phyloP scores from a whole-genome alignment of 163 green algal species.

The Prototheca wickerhamii region DNA sequence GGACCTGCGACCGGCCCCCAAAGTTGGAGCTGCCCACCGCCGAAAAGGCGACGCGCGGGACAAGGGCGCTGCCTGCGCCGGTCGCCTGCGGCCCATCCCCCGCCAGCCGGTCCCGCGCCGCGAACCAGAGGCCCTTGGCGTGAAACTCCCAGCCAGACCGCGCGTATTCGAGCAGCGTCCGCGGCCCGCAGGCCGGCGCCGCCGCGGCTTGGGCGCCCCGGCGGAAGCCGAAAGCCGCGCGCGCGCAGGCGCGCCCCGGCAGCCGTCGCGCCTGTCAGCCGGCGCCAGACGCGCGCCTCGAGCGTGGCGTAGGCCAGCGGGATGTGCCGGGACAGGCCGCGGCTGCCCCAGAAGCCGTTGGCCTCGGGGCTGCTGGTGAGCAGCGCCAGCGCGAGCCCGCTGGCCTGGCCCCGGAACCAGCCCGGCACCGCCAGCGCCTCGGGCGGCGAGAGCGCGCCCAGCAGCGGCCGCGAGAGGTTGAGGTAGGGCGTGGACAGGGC shows the following conservation, averaged over 20 bases:
- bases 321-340: conserved; percentile 25
- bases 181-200: not conserved
- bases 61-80: not conserved
- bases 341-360: conserved; percentile 27
- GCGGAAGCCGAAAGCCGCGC: not conserved
- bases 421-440: not conserved
- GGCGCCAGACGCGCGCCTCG: conserved; percentile 24
- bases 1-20: conserved; percentile 16
- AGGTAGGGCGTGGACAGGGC: conserved; percentile 28
- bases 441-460: conserved; percentile 7
- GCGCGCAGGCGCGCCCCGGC: not conserved
- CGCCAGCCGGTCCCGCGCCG: not conserved
- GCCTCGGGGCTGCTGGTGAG: conserved; percentile 21
- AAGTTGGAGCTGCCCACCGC: conserved; percentile 27
- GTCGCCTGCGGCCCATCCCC: not conserved
- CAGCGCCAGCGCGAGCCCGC: conserved; percentile 14
- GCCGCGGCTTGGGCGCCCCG: no score
- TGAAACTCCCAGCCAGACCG: conserved; percentile 29
- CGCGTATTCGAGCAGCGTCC: conserved; percentile 22
- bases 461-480: conserved; percentile 19
- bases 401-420: no score
- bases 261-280: conserved; percentile 4
- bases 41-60: conserved; percentile 2
- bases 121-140: conserved; percentile 31
- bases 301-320: conserved; percentile 30